Evolutionary conservation across 2,329 filamentous ascomycete genomes (phyloP).

Genomic region (Pseudodiploospora longispora): DNA sequence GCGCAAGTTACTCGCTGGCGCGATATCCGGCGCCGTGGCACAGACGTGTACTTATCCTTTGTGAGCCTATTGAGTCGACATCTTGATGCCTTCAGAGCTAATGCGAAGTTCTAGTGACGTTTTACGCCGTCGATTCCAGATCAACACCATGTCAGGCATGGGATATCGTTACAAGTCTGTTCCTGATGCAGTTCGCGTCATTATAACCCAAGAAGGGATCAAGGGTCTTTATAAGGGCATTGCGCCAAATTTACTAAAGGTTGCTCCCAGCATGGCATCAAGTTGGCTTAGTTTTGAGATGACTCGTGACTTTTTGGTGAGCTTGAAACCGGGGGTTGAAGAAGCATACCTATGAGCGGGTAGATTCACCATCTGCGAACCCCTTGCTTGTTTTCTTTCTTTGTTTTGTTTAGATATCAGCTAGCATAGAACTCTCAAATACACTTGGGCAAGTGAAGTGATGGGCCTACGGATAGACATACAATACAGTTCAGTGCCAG

Average conservation of each 20-base stretch:
- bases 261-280: conserved; percentile 96
- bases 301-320: conserved; percentile 76
- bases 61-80: conserved; percentile 43
- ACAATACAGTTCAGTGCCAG: too few relatives aligned
- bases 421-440: too few relatives aligned
- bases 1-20: conserved; percentile 81
- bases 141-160: conserved; percentile 99
- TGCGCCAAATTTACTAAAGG: conserved; percentile 89
- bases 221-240: conserved; percentile 92
- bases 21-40: conserved; percentile 89
- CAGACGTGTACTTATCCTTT: conserved; percentile 99
- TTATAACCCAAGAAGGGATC: conserved; percentile 75
- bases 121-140: conserved; percentile 86
- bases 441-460: too few relatives aligned
- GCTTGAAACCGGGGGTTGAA: conserved; percentile 32
- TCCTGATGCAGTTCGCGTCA: conserved; percentile 72
- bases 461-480: too few relatives aligned
- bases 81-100: conserved; percentile 8
- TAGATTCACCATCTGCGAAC: not conserved
- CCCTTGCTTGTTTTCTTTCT: too few relatives aligned
- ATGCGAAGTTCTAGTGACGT: conserved; percentile 58
- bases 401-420: too few relatives aligned
- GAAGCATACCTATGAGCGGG: too few relatives aligned
- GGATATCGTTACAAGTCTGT: conserved; percentile 92
- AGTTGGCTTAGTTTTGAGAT: conserved; percentile 98